Base-by-base conservation (phyloP, 176 grass and related monocot genomes). In the Puya raimondii region DNA sequence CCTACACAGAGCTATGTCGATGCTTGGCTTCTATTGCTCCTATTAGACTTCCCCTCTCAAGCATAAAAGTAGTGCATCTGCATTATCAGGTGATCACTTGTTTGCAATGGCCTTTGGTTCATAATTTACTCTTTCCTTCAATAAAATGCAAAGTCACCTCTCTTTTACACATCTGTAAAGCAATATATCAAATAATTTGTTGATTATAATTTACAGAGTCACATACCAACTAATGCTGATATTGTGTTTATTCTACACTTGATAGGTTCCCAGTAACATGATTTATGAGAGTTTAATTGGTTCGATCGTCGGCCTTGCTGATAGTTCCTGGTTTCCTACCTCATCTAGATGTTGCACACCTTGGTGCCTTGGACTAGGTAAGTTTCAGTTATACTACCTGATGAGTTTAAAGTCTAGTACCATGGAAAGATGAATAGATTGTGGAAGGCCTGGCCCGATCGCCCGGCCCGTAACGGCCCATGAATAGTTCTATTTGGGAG, bases 331-430 rank as follows among this genome's bases (percentile, higher is more conserved):
- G 47, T 2, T 64, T 61, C 56, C 81, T 65, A 63, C 66, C 26
- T 84, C 75, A 76, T 25, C 49, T 71, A 73, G 76, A 56, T 77
- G 76, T 51, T 79, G 74, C 2, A 76, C 71, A 20, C 81, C 84
- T 58, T 91, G 71, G 50, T 91, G 84, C 77, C 64, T 87, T 71
- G 84, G 88, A 79, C 70, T 91, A 68, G 84, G 84, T 91, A 71
- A 47, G 59, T 63, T 42, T 51, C 65, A 76, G 2, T 61, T 76
- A 21, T 33, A n/a, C 1, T 74, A 48, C 21, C 12, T n/a, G 4
- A 67, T 64, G 18, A 56, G 52, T 5, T 56, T n/a, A 10, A 58
- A 58, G 18, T n/a, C 12, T 63, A 64, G 42, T 23, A 50, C 2
- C 2, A 26, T 69, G 49, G 21, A 53, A 67, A 53, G 21, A 11